phyloP scores from a whole-genome alignment of 805 yeast species.

The Ascoidea rubescens region DNA sequence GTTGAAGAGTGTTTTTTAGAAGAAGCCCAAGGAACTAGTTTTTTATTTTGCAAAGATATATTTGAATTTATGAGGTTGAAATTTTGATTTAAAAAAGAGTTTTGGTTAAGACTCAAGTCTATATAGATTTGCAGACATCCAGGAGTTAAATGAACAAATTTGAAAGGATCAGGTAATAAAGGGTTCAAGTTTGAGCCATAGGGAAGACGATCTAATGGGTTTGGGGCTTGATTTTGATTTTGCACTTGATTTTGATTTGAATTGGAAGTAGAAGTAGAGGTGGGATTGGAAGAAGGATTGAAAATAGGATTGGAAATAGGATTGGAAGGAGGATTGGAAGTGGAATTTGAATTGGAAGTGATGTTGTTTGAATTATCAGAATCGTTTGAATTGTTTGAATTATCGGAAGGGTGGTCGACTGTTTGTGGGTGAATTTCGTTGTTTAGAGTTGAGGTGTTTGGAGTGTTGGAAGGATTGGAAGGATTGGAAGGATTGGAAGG shows the following conservation, averaged over 20 bases:
- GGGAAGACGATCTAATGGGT: constrained; percentile 21
- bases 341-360: neutral
- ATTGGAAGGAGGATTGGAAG: neutral
- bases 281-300: neutral
- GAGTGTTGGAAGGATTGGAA: no score
- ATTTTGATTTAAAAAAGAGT: no score
- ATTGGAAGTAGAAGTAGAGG: neutral
- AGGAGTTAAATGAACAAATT: constrained; percentile 37
- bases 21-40: no score
- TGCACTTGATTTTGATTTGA: neutral
- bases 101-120: no score
- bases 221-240: constrained; percentile 17
- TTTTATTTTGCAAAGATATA: no score
- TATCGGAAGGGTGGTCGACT: no score
- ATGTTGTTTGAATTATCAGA: neutral
- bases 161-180: constrained; percentile 36
- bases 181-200: constrained; percentile 44
- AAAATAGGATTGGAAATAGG: neutral
- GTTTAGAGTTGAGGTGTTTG: no score
- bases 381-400: no score
- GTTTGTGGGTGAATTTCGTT: no score
- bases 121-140: constrained; percentile 25
- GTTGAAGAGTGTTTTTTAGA: neutral
- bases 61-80: no score
- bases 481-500: no score